Evolutionary conservation across 192 early-diverging fungal genomes (phyloP).

Genomic region (Nowakowskiella sp.): DNA sequence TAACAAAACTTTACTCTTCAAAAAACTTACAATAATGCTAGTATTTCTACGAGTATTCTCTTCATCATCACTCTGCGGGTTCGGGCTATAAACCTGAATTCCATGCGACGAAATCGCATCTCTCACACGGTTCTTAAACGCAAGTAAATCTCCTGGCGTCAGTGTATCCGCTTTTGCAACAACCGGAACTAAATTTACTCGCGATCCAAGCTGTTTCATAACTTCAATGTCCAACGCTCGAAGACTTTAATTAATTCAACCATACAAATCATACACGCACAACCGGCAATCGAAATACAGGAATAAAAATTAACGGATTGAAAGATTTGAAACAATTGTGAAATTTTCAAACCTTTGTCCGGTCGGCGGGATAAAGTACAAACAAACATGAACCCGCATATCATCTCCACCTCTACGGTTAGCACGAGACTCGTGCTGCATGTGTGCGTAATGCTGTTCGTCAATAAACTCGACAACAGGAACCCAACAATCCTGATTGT

Average conservation of each 20-base stretch:
- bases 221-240: constrained; percentile 93
- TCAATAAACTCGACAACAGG: constrained; percentile 97
- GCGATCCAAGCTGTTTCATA: constrained; percentile 93
- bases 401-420: constrained; percentile 81
- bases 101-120: constrained; percentile 87
- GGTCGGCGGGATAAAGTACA: constrained; percentile 98
- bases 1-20: not conserved
- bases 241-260: constrained; percentile 39
- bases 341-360: constrained; percentile 72
- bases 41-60: constrained; percentile 62
- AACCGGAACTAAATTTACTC: constrained; percentile 96
- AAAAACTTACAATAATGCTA: constrained; percentile 55
- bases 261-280: too few relatives aligned
- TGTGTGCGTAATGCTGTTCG: constrained; percentile 92
- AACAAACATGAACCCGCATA: constrained; percentile 93
- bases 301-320: not conserved
- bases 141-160: constrained; percentile 78
- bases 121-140: constrained; percentile 92
- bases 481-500: constrained; percentile 94
- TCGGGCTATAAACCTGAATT: constrained; percentile 86
- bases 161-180: constrained; percentile 98
- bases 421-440: constrained; percentile 85
- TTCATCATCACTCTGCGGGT: constrained; percentile 85
- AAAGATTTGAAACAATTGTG: not conserved
- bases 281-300: not conserved